These are phyloP conservation scores for Penicillium italicum DNA, from an alignment of 2,329 filamentous ascomycete species.

Conservation along the genomic window DNA sequence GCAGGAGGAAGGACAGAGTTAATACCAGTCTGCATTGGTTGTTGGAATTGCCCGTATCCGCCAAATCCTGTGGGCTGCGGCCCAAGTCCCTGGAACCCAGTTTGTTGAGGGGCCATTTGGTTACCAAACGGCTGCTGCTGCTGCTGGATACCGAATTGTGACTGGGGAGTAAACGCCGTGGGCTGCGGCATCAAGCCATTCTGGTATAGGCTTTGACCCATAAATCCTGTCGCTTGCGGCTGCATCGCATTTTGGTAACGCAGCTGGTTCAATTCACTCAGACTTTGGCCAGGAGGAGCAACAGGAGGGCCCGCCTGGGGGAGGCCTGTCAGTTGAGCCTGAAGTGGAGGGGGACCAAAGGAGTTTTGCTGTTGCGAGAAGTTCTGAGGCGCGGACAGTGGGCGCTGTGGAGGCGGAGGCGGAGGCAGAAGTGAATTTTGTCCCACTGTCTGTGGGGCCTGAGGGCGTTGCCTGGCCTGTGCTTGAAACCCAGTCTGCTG, in stretches of 20 bases:
- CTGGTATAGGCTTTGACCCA: constrained; percentile 39
- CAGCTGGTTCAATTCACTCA: constrained; percentile 68
- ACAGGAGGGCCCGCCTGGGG: constrained; percentile 56
- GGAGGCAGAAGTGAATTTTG: constrained; percentile 67
- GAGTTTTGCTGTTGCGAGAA: constrained; percentile 65
- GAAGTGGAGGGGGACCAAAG: constrained; percentile 70
- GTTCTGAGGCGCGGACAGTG: constrained; percentile 83
- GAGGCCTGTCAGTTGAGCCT: constrained; percentile 78
- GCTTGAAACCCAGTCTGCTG: constrained; percentile 41
- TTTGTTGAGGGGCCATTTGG: constrained; percentile 35
- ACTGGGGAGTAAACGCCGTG: constrained; percentile 47
- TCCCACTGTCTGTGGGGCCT: constrained; percentile 61
- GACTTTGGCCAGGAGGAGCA: constrained; percentile 70
- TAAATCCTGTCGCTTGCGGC: constrained; percentile 64
- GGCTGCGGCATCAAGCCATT: constrained; percentile 45
- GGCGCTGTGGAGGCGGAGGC: constrained; percentile 74
- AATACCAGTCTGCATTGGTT: constrained; percentile 48
- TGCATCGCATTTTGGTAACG: constrained; percentile 59
- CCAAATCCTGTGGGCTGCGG: constrained; percentile 55
- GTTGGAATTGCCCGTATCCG: constrained; percentile 47
- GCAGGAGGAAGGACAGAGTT: constrained; percentile 54
- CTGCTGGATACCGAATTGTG: constrained; percentile 45
- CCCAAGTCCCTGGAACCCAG: constrained; percentile 44
- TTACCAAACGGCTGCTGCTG: constrained; percentile 41
- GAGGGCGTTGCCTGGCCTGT: constrained; percentile 62